phyloP scores from a whole-genome alignment of 179 eudicot species.

The Gypsophila paniculata region DNA sequence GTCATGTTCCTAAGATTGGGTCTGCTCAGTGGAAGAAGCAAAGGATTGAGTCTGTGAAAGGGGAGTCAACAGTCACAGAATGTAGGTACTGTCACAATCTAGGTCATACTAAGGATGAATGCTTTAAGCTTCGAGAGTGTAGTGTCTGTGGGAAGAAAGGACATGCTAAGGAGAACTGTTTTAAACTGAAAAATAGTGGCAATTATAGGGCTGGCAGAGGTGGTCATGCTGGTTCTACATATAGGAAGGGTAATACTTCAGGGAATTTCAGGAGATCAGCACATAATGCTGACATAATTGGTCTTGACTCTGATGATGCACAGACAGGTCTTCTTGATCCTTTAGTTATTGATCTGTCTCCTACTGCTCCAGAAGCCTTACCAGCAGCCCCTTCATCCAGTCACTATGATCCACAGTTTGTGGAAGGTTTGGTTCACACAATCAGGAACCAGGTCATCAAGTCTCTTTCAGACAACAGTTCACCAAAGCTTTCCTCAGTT shows the following conservation, averaged over 20 bases:
- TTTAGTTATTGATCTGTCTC: no score
- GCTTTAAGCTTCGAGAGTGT: background rate
- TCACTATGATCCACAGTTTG: no score
- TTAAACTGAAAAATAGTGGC: background rate
- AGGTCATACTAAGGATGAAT: background rate
- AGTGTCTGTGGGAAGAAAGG: background rate
- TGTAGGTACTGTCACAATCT: background rate
- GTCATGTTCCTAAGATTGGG: background rate
- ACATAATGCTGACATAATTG: no score
- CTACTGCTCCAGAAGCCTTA: no score
- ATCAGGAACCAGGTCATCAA: background rate
- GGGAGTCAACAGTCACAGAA: background rate
- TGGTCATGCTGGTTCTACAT: no score
- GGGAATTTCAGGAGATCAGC: no score
- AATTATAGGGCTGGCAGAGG: no score
- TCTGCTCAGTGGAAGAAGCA: background rate
- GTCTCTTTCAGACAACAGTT: background rate
- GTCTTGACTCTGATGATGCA: no score
- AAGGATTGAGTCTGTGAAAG: background rate
- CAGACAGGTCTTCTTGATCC: no score
- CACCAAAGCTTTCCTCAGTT: background rate
- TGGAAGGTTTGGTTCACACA: no score
- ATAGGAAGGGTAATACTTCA: no score
- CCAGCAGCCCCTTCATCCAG: no score
- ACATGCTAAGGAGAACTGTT: background rate